Base-by-base conservation (phyloP, 2,329 filamentous ascomycete species). In the Arthrobotrys musiformis region DNA sequence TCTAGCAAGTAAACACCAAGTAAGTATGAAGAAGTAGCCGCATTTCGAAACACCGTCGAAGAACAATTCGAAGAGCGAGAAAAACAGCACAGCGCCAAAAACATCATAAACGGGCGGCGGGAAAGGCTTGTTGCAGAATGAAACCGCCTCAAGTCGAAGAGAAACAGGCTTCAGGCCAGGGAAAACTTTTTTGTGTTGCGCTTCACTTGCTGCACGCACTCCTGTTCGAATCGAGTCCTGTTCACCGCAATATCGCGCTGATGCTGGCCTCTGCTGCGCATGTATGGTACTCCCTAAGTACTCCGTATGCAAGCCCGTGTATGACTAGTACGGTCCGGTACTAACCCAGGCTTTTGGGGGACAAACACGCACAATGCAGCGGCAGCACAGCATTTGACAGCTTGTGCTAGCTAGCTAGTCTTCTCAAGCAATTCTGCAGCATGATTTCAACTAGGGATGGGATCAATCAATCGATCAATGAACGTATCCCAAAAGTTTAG, bases 121-220 rank as follows among this genome's bases (percentile, higher is more conserved):
- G 63, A 60, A 40, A 58, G 33, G 66, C 46, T 24, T 68, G 73
- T 77, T 70, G 73, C 73, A 77, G 61, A 77, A 70, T 77, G 66
- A 77, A 77, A 77, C 73, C 73, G 58, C 73, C 46, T 61, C 72
- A 75, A 48, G 30, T 40, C 30, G 62, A 50, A 66, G 46, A 67
- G 72, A 76, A 61, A 73, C 69, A 67, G 54, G 33, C 40, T 8
- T 42, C 40, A 42, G 40, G n/a, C n/a, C n/a, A n/a, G n/a, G n/a
- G 54, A 33, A 58, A 58, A 58, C 40, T 17, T 40, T 37, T 37
- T 40, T 64, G 60, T 37, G 46, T 64, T 56, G 60, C 26, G 56
- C 22, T 19, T 42, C 40, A 42, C 17, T 8, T 8, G 15, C 28
- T 48, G 40, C 24, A 22, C n/a, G 44, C 35, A 33, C 28, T 28